phyloP scores from a whole-genome alignment of 495 filamentous ascomycete species.

The Trichoderma reesei region DNA sequence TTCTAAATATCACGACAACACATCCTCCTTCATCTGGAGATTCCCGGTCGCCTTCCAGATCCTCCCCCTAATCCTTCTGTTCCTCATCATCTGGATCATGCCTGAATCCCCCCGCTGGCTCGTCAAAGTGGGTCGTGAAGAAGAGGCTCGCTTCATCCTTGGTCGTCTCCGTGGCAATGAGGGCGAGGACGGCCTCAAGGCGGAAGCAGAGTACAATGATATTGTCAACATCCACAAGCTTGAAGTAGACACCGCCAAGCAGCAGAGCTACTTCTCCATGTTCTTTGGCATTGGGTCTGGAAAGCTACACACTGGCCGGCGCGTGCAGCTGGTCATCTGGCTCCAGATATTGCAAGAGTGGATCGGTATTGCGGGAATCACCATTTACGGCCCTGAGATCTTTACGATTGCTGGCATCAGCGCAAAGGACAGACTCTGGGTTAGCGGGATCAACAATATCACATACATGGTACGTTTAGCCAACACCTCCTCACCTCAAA shows the following conservation, averaged over 20 bases:
- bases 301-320: constrained; percentile 22
- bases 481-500: too few relatives aligned
- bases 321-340: constrained; percentile 18
- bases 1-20: constrained; percentile 31
- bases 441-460: constrained; percentile 14
- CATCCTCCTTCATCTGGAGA: constrained; percentile 44
- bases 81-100: constrained; percentile 34
- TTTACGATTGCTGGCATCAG: constrained; percentile 16
- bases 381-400: constrained; percentile 20
- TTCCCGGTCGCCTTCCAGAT: constrained; percentile 48
- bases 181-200: background rate
- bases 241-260: constrained; percentile 14
- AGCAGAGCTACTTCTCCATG: constrained; percentile 17
- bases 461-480: constrained; percentile 11
- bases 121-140: constrained; percentile 19
- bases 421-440: constrained; percentile 13
- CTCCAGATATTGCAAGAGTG: constrained; percentile 33
- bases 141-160: constrained; percentile 24
- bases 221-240: constrained; percentile 14
- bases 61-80: constrained; percentile 40
- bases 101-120: constrained; percentile 40
- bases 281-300: constrained; percentile 15
- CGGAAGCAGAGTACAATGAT: constrained; percentile 16
- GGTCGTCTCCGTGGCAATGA: constrained; percentile 13
- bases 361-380: constrained; percentile 23